Conservation (phyloP, 2,329 filamentous ascomycete genomes). For the Colletotrichum theobromicola region DNA sequence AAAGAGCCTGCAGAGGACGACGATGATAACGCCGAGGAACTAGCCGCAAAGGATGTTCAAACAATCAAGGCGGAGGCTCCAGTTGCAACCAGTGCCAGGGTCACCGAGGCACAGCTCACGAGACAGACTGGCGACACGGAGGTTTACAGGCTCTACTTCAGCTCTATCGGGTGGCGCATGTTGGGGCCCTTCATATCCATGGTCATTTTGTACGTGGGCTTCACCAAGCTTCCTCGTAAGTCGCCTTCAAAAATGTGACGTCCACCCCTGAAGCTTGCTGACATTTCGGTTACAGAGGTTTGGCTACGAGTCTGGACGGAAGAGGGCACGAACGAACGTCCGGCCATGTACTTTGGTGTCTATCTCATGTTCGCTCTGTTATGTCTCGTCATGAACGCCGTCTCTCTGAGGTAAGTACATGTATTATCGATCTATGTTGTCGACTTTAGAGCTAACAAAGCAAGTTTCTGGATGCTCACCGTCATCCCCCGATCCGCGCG, state of each 20-base stretch:
- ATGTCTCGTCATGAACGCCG: constrained; percentile 24
- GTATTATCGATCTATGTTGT: constrained; percentile 26
- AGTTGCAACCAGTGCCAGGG: neutral
- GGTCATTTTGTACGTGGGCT: constrained; percentile 23
- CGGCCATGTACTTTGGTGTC: constrained; percentile 25
- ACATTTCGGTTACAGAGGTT: constrained; percentile 24
- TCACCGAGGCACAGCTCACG: constrained; percentile 26
- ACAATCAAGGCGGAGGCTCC: neutral
- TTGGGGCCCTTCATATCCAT: constrained; percentile 23
- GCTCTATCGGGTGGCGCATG: constrained; percentile 27
- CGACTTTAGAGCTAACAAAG: constrained; percentile 22
- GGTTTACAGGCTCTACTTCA: constrained; percentile 33
- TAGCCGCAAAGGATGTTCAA: neutral
- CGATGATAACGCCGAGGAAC: neutral
- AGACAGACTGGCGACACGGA: constrained; percentile 32
- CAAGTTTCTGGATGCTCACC: constrained; percentile 30
- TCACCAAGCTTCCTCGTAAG: constrained; percentile 31
- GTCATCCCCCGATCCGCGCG: constrained; percentile 28
- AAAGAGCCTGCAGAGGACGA: neutral
- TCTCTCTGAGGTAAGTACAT: neutral
- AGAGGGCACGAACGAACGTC: constrained; percentile 22
- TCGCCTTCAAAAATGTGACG: neutral
- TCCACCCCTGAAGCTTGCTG: neutral
- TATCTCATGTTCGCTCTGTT: constrained; percentile 29
- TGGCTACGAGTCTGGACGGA: constrained; percentile 37